phyloP scores from a whole-genome alignment of 352 stramenopile species.

The Globisporangium spiculum region DNA sequence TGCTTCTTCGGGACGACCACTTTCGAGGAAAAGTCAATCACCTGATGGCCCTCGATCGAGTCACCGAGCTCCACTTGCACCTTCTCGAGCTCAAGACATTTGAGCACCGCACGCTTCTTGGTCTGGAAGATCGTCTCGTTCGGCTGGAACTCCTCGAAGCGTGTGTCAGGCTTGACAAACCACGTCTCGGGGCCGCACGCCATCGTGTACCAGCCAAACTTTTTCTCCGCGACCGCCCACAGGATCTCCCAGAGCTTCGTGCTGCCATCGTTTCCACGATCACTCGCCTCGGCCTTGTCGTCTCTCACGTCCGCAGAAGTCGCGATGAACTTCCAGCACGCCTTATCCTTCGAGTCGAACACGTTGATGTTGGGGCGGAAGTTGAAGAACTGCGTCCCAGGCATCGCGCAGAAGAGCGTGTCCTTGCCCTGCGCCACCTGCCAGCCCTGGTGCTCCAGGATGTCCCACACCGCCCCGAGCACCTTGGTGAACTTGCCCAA shows the following conservation, averaged over 20 bases:
- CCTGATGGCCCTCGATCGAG: constrained; percentile 59
- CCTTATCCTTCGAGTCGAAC: constrained; percentile 75
- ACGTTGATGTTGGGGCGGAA: constrained; percentile 83
- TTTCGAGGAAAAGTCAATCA: constrained; percentile 46
- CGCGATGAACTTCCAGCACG: constrained; percentile 78
- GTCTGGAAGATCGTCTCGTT: constrained; percentile 84
- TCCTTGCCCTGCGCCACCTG: constrained; percentile 56
- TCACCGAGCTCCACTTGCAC: constrained; percentile 62
- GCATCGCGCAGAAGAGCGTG: constrained; percentile 74
- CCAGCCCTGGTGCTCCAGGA: constrained; percentile 57
- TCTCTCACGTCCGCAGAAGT: constrained; percentile 25
- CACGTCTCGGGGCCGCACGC: constrained; percentile 60
- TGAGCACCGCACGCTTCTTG: constrained; percentile 69
- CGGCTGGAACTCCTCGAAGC: constrained; percentile 63
- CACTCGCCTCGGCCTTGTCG: constrained; percentile 14
- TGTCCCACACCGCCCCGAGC: constrained; percentile 41
- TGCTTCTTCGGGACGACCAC: constrained; percentile 2
- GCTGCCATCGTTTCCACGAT: constrained; percentile 19
- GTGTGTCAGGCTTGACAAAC: constrained; percentile 71
- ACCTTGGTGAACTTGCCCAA: constrained; percentile 42
- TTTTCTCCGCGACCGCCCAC: constrained; percentile 53
- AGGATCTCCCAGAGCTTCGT: constrained; percentile 56
- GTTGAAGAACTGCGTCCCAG: constrained; percentile 75
- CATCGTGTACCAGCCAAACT: constrained; percentile 79
- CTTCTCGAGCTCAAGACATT: constrained; percentile 51